Base-by-base conservation (phyloP, 1,139 yeast species). In the Kodamaea derodonti region DNA sequence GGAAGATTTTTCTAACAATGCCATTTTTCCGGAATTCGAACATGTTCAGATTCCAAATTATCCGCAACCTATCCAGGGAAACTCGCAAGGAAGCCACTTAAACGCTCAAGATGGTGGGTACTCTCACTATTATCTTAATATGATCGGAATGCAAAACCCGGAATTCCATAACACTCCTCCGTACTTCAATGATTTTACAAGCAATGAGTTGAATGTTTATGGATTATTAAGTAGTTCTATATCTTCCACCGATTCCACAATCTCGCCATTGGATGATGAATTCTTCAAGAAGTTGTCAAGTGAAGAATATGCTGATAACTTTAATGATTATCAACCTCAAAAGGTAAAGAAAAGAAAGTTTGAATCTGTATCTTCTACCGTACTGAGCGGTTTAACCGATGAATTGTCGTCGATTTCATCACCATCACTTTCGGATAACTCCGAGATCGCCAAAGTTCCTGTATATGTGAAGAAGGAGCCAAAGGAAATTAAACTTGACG, bases 191-290 rank as follows among this genome's bases (percentile, higher is more conserved):
- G 51, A 47, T 24, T 47, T 45, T 34, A 13, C 35, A 10, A 16
- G 24, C 22, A 27, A 15, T 4, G 29, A 31, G 20, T 16, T 32
- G 15, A 37, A 38, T 11, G 41, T 39, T 15, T 27, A 24, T 32
- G 22, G 40, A 41, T 17, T 34, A 37, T 8, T 40, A 44, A 10
- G 23, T 13, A 16, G 23, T 17, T 42, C 49, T 11, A 38, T 38
- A 3, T 40, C 47, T 14, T 41, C 48, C 13, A 37, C 29, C 23
- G 48, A 45, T 4, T 41, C 46, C 10, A 34, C 41, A 35, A 39
- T 45, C 20, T 39, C 45, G 22, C 52, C 52, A 10, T 40, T 48
- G 29, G 52, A 48, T 24, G 52, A 48, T 28, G 52, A 48, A 32
- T 42, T 48, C 27, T 48, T 46, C 38, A 44, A 45, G 38, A 47